Base-by-base conservation (phyloP, 1,284 basidiomycete genomes). In the Farysia itapuensis region DNA sequence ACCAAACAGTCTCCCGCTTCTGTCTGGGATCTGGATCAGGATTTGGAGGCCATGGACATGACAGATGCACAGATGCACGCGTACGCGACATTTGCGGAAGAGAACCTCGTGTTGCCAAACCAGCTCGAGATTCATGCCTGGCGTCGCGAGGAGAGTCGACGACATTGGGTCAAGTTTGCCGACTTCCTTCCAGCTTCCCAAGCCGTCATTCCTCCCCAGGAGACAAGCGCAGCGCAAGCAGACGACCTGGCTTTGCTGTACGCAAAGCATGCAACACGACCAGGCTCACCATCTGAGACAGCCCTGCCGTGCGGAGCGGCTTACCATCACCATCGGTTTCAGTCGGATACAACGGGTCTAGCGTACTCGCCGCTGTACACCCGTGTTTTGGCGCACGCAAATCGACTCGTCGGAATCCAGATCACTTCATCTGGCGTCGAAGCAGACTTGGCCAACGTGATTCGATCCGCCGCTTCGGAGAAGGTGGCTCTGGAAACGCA, bases 81-180 rank as follows among this genome's bases (percentile, higher is more conserved):
- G 29, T 90, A 88, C 70, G 75, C 90, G 23, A 77, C 77, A 19
- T 85, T 89, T 53, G 86, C 85, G 63, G 82, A 85, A 69, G 77
- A 77, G 20, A 83, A 83, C 5, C 70, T 89, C 37, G 39, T 65
- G 18, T 22, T 57, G 18, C 42, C 51, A 4, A 56, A 65, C 20
- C 48, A 57, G 25, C 48, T 56, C 8, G 58, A 54, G 21, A 26
- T 61, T 26, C 42, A 54, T 19, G 51, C 50, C 20, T 61, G 58
- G 58, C 46, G 58, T 0, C 16, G 58, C 4, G 32, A 46, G n/a
- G 51, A 54, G 14, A 42, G 44, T 4, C 39, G 35, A 24, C 35
- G 39, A 8, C 34, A 35, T 2, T 60, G 57, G 57, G 42, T 44
- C 12, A 39, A 28, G 2, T 60, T 60, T 30, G 41, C 34, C 15